Percentiles rank a stretch among this genome's conserved stretches.
These are phyloP conservation scores for Aureobasidium sp. DNA, from an alignment of 2,329 filamentous ascomycete species.

Conservation along the genomic window DNA sequence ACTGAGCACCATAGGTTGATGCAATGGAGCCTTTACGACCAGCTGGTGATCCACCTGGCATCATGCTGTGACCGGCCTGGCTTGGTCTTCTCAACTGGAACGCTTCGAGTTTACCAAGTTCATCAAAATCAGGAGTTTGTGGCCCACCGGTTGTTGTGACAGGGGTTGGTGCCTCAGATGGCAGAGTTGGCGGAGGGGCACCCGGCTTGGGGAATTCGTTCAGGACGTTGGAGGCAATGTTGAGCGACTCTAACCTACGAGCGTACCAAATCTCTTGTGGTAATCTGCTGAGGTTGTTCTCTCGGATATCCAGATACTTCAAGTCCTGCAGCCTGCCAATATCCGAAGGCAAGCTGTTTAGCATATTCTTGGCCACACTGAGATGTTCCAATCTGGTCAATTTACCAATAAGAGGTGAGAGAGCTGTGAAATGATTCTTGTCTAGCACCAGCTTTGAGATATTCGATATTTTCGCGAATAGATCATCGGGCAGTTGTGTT, in stretches of 20 bases:
- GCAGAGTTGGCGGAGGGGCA: slow-evolving; percentile 48
- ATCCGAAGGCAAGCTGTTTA: slow-evolving; percentile 76
- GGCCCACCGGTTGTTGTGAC: slow-evolving; percentile 30
- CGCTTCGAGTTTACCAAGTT: slow-evolving; percentile 60
- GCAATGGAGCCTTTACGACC: slow-evolving; percentile 60
- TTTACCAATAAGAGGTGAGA: slow-evolving; percentile 79
- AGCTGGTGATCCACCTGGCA: slow-evolving; percentile 65
- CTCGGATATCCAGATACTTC: slow-evolving; percentile 76
- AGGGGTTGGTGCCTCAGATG: slow-evolving; percentile 33
- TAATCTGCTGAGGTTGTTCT: slow-evolving; percentile 85
- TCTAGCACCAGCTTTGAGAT: slow-evolving; percentile 83
- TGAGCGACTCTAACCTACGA: slow-evolving; percentile 80
- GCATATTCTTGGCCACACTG: slow-evolving; percentile 85
- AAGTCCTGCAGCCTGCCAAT: slow-evolving; percentile 84
- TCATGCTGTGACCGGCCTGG: slow-evolving; percentile 58
- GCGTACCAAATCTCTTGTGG: slow-evolving; percentile 97
- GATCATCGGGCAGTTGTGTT: slow-evolving; percentile 75
- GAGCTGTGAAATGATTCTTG: slow-evolving; percentile 89
- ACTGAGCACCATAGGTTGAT: slow-evolving; percentile 55
- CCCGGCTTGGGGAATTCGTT: slow-evolving; percentile 82
- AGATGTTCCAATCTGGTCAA: slow-evolving; percentile 80
- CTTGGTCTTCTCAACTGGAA: slow-evolving; percentile 67
- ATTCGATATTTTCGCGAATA: slow-evolving; percentile 81
- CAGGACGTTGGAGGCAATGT: slow-evolving; percentile 90
- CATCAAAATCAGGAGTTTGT: slow-evolving; percentile 65